Evolutionary conservation across 768 basidiomycete species (phyloP), one percentile per base, ranked within the genome.

Genomic region (Hygrocybe coccinea): DNA sequence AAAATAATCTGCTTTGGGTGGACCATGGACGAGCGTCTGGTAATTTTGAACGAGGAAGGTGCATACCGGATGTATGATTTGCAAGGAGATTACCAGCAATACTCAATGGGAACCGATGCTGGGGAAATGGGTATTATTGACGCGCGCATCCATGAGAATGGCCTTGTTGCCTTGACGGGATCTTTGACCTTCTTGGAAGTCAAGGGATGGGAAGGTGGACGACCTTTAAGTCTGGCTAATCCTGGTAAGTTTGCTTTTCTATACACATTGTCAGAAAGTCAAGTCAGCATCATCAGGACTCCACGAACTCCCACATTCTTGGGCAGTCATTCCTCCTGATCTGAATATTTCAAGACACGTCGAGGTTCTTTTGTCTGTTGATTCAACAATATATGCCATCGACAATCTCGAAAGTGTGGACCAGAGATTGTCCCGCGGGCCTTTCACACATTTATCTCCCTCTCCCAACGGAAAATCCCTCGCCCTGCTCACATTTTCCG

Each of bases 391-490:
- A 49, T 70, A 89, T 63, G 84, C 81, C 2, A 84, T 98, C 22
- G 97, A 98, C 69, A 94, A 89, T 53, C 75, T 97, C 45, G 95
- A 97, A 66, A 80, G 77, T 38, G 76, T 90, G 3, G 95, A 99
- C 68, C 95, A 97, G 70, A 84, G 87, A 10, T 74, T 97, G 8
- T 85, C 86, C 7, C 82, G 89, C 33, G 95, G 95, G 0, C 97
- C 97, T 2, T 97, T 97, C 69, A 80, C 80, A 0, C 87, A 88
- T 62, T 79, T 98, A 50, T 81, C 88, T 0, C 88, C 91, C 2
- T 97, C 95, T 0, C 95, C 97, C 1, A 95, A 94, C 62, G 95
- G 95, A 36, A 93, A 95, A 63, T 86, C 92, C 45, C 77, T 98
- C 14, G 93, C 93, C 0, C 74, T 98, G 2, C 72, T 95, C 36